phyloP scores from a whole-genome alignment of 495 filamentous ascomycete genomes.

The Schizothecium vesticola region DNA sequence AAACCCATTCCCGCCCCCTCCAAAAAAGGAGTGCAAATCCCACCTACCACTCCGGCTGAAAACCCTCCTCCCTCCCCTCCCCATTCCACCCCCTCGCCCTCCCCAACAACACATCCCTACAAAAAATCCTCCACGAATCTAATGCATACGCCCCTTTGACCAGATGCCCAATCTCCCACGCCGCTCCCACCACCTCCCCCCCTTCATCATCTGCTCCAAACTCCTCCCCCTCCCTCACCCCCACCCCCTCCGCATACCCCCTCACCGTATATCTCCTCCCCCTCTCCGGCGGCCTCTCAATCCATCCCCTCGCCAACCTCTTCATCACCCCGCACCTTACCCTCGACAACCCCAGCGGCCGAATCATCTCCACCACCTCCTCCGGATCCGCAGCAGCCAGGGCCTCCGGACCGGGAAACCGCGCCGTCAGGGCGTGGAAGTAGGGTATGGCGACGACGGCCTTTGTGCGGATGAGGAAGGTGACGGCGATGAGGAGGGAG shows the following conservation, averaged over 20 bases:
- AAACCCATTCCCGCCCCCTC: no score
- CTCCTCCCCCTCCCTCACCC: conserved; percentile 48
- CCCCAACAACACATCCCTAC: conserved; percentile 69
- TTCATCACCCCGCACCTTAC: conserved; percentile 51
- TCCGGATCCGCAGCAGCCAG: conserved; percentile 55
- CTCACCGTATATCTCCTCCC: conserved; percentile 58
- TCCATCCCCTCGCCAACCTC: conserved; percentile 64
- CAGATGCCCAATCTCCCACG: conserved; percentile 84
- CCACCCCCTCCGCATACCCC: conserved; percentile 62
- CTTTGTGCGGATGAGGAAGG: conserved; percentile 76
- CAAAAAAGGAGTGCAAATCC: no score
- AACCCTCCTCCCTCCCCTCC: conserved; percentile 30
- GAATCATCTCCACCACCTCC: conserved; percentile 60
- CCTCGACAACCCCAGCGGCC: conserved; percentile 64
- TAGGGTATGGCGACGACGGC: conserved; percentile 72
- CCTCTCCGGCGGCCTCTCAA: conserved; percentile 54
- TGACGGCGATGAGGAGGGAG: conserved; percentile 65
- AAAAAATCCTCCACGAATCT: conserved; percentile 94
- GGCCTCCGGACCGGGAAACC: conserved; percentile 60
- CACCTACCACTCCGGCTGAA: conserved; percentile 60
- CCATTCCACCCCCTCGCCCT: conserved; percentile 59
- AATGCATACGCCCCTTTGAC: conserved; percentile 85
- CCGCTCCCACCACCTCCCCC: conserved; percentile 9
- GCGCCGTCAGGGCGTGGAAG: conserved; percentile 60
- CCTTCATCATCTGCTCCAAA: conserved; percentile 25